Conservation (phyloP, 2,329 filamentous ascomycete species). For the Myriosclerotinia duriaeana region DNA sequence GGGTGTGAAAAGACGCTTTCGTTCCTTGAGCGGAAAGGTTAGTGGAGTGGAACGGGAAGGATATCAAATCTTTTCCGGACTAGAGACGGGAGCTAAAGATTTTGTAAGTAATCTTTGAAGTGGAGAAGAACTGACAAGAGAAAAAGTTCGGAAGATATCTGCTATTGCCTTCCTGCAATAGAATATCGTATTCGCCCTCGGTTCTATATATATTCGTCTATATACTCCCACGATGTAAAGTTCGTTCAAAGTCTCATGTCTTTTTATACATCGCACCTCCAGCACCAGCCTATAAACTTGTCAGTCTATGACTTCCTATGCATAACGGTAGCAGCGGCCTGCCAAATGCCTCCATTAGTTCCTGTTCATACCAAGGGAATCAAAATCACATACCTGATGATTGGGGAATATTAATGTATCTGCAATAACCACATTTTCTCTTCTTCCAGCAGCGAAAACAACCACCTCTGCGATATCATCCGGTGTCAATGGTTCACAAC, state of each 20-base stretch:
- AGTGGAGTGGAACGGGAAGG: not conserved
- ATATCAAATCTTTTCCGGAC: not conserved
- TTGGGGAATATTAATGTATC: slow-evolving; percentile 86
- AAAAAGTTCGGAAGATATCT: not conserved
- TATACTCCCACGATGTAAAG: not conserved
- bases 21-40: not conserved
- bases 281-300: slow-evolving; percentile 38
- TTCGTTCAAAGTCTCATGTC: not conserved
- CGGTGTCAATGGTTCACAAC: slow-evolving; percentile 78
- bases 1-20: not conserved
- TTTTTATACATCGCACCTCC: slow-evolving; percentile 39
- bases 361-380: slow-evolving; percentile 28
- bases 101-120: not conserved
- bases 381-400: slow-evolving; percentile 66
- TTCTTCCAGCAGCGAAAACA: slow-evolving; percentile 78
- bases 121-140: not conserved
- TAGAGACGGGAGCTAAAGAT: not conserved
- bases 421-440: slow-evolving; percentile 87
- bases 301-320: slow-evolving; percentile 44
- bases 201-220: not conserved
- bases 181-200: not conserved
- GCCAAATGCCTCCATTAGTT: slow-evolving; percentile 4
- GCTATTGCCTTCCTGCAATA: not conserved
- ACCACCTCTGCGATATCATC: slow-evolving; percentile 90
- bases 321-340: slow-evolving; percentile 47